A percentile compares a stretch with the other conserved stretches of the same genome.
These are phyloP conservation scores for Kwoniella shivajii DNA, from an alignment of 1,284 basidiomycete species.

Conservation along the genomic window DNA sequence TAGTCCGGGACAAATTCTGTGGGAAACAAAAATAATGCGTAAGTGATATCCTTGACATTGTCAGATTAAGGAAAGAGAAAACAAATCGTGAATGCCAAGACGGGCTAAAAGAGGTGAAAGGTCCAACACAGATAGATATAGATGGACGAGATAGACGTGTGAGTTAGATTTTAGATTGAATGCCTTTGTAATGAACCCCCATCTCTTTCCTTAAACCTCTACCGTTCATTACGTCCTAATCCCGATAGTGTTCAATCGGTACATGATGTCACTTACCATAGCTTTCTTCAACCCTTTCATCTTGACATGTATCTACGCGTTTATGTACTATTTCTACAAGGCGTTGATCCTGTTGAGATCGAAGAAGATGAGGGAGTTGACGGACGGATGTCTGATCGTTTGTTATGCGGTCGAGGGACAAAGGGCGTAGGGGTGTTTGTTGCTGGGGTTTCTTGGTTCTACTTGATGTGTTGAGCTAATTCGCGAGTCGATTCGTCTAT, in stretches of 20 bases:
- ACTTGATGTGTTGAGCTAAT: not conserved
- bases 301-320: conserved; percentile 15
- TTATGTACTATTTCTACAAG: not conserved
- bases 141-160: not conserved
- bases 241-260: too few species aligned
- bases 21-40: not conserved
- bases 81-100: too few species aligned
- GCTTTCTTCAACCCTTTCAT: conserved; percentile 93
- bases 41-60: too few species aligned
- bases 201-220: not conserved
- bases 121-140: too few species aligned
- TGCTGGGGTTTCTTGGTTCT: not conserved
- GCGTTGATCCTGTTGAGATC: too few species aligned
- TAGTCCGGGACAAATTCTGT: conserved; percentile 47
- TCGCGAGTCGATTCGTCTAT: not conserved
- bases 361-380: too few species aligned
- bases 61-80: too few species aligned
- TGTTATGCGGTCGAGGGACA: not conserved
- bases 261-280: conserved; percentile 60
- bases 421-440: conserved; percentile 3
- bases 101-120: too few species aligned
- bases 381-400: too few species aligned
- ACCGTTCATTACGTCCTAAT: too few species aligned
- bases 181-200: not conserved
- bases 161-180: not conserved